phyloP scores from a whole-genome alignment of 495 filamentous ascomycete genomes.

The Podospora conica region DNA sequence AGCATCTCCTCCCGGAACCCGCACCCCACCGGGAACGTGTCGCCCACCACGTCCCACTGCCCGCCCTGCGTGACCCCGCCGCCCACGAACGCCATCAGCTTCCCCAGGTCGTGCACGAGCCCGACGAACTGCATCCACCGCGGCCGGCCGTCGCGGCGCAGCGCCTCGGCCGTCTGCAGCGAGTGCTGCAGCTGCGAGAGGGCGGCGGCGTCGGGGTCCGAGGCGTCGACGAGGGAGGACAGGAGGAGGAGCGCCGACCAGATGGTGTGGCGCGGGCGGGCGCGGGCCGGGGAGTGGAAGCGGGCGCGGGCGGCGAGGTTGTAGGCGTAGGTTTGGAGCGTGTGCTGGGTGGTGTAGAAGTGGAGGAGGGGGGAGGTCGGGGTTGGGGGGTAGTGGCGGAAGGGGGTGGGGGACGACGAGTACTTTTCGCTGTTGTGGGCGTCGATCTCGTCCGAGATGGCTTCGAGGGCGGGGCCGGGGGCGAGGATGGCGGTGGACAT shows the following conservation, averaged over 20 bases:
- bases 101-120: conserved; percentile 86
- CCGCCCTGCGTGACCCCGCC: conserved; percentile 52
- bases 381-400: conserved; percentile 65
- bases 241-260: conserved; percentile 90
- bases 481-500: background rate
- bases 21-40: conserved; percentile 89
- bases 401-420: conserved; percentile 41
- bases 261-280: conserved; percentile 67
- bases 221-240: conserved; percentile 82
- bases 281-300: conserved; percentile 55
- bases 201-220: conserved; percentile 77
- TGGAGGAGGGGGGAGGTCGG: conserved; percentile 73
- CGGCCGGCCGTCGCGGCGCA: conserved; percentile 81
- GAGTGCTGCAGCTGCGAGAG: conserved; percentile 85
- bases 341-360: conserved; percentile 81
- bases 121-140: conserved; percentile 89
- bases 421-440: conserved; percentile 70
- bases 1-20: conserved; percentile 61
- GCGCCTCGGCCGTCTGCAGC: conserved; percentile 79
- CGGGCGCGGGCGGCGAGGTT: conserved; percentile 67
- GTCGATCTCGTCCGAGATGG: conserved; percentile 73
- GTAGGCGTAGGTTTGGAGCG: conserved; percentile 78
- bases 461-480: conserved; percentile 64
- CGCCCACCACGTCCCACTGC: conserved; percentile 90
- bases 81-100: conserved; percentile 74